Conservation (phyloP, 2,329 filamentous ascomycete species). For the Xylaria sp. region DNA sequence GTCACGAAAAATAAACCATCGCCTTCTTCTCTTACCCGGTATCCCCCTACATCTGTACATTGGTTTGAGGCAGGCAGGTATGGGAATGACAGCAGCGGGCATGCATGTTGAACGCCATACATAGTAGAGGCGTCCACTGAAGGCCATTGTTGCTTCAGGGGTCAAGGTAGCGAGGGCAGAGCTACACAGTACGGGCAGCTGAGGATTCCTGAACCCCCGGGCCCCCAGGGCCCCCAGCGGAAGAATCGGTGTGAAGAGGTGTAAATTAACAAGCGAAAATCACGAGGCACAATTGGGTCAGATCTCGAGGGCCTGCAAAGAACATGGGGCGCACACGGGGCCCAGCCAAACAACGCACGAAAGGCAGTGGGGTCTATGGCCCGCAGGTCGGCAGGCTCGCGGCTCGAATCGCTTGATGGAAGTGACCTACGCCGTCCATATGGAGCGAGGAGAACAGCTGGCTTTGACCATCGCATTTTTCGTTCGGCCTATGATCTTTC, state of each 20-base stretch:
- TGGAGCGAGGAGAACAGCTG: neutral
- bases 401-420: neutral
- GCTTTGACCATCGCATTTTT: neutral
- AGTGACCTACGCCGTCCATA: too few relatives aligned
- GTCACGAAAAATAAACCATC: too few relatives aligned
- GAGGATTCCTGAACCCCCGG: neutral
- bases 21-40: neutral
- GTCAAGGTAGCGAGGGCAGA: neutral
- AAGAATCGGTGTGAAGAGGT: slow-evolving; percentile 32
- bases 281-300: slow-evolving; percentile 25
- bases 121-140: neutral
- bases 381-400: too few relatives aligned
- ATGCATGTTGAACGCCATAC: neutral
- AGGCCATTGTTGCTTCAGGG: neutral
- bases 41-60: neutral
- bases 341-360: slow-evolving; percentile 3
- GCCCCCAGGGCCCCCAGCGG: neutral
- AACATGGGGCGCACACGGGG: neutral
- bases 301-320: slow-evolving; percentile 17
- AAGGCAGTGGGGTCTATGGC: neutral
- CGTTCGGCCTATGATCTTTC: too few relatives aligned
- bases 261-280: slow-evolving; percentile 27
- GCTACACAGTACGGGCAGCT: too few relatives aligned
- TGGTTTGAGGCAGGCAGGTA: too few relatives aligned
- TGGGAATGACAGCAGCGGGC: neutral